These are phyloP conservation scores for Claviceps fusiformis DNA, from an alignment of 2,329 filamentous ascomycete genomes.

Conservation along the genomic window DNA sequence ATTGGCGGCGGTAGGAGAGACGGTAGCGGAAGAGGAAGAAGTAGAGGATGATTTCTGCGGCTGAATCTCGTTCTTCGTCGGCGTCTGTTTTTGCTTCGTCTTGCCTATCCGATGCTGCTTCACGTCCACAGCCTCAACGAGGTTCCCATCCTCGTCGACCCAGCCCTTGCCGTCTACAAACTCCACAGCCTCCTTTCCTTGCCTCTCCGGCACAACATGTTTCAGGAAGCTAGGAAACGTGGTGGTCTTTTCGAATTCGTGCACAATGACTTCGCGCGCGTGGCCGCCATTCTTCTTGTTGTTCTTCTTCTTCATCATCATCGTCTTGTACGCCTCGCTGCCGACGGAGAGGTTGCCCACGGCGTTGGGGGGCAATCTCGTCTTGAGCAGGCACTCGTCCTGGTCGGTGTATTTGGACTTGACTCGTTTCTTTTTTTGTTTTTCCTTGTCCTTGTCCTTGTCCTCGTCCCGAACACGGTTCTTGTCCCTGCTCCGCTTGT, in stretches of 20 bases:
- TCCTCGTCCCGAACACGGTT: constrained; percentile 34
- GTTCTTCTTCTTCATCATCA: constrained; percentile 39
- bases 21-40: too few relatives aligned
- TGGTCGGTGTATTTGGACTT: constrained; percentile 71
- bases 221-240: constrained; percentile 77
- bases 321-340: constrained; percentile 36
- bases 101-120: neutral
- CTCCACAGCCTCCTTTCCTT: constrained; percentile 31
- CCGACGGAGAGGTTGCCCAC: constrained; percentile 26
- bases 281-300: constrained; percentile 29
- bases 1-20: neutral
- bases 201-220: constrained; percentile 18
- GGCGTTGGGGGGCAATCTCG: constrained; percentile 45
- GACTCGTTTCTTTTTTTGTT: constrained; percentile 43
- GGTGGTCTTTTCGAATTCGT: constrained; percentile 79
- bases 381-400: constrained; percentile 75
- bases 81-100: neutral
- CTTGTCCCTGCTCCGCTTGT: constrained; percentile 34
- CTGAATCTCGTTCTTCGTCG: constrained; percentile 12
- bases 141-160: constrained; percentile 64
- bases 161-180: constrained; percentile 81
- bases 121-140: constrained; percentile 49
- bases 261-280: constrained; percentile 50
- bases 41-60: neutral
- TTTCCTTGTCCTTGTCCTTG: constrained; percentile 25